Evolutionary conservation across 73 alveolate genomes (phyloP).

Genomic region (Stentor roeselii): DNA sequence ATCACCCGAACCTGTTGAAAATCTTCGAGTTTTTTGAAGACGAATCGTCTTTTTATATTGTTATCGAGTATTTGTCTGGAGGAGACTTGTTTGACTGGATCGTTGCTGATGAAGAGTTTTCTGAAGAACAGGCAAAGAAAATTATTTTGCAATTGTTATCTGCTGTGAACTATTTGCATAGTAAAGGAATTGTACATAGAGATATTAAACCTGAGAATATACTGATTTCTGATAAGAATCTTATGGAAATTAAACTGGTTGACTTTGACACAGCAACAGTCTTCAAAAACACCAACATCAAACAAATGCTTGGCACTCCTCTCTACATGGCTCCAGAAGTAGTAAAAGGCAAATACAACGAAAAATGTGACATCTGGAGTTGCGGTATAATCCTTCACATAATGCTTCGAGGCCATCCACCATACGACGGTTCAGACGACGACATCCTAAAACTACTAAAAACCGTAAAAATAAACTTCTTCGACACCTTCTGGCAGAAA

Average conservation of each 20-base stretch:
- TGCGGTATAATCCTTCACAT: slow-evolving; percentile 66
- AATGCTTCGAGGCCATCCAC: slow-evolving; percentile 59
- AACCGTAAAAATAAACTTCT: too few species aligned
- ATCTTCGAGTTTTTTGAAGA: background rate
- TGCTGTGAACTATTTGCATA: background rate
- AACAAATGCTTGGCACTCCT: slow-evolving; percentile 59
- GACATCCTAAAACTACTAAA: slow-evolving; percentile 30
- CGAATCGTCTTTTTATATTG: background rate
- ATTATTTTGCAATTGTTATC: background rate
- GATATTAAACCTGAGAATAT: slow-evolving; percentile 20
- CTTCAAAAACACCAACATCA: background rate
- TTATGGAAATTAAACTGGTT: background rate
- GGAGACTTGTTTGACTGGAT: slow-evolving; percentile 19
- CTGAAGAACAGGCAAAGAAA: background rate
- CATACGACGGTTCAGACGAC: slow-evolving; percentile 38
- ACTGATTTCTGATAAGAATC: background rate
- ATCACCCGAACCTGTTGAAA: slow-evolving; percentile 14
- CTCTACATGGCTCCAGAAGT: slow-evolving; percentile 85
- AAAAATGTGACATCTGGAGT: slow-evolving; percentile 74
- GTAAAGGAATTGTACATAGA: background rate
- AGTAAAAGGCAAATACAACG: slow-evolving; percentile 37
- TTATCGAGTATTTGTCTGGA: background rate
- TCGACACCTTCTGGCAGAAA: background rate
- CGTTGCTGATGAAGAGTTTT: background rate
- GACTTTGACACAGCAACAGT: slow-evolving; percentile 16